Base-by-base conservation (phyloP, 176 grass and related monocot genomes). In the Eragrostis curvula region DNA sequence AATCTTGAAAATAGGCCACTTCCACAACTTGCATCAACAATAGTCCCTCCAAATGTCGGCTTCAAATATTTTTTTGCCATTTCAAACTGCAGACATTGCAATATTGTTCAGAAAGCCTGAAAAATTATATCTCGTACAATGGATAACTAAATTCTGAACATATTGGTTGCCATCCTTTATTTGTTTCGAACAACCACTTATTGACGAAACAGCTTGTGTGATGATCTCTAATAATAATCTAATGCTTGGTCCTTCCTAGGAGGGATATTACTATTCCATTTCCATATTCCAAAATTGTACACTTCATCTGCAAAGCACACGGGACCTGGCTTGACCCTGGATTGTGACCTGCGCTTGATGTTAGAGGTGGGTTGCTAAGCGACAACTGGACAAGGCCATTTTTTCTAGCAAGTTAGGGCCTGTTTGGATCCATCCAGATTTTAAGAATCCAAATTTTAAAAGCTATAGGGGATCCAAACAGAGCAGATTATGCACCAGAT, bases 1-100 rank as follows among this genome's bases (percentile, higher is more conserved):
- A 90, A 68, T 80, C 94, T 94, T 43, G 94, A 97, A 81, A 97
- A 97, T 59, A 97, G 64, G 40, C 94, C 94, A 86, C 94, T 97
- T 44, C 92, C 92, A 74, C 94, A 97, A 63, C 94, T 94, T 80
- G 94, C 94, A 85, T 97, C 94, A 70, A 97, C 73, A 78, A 97
- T 78, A 45, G 78, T 80, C 74, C 94, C 94, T 87, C 89, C 94
- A 17, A 60, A 39, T 30, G 68, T 89, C 3, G 89, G 63, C 51
- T 87, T 88, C 77, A 97, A 81, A 88, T 92, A 97, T 47, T 56
- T 49, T 59, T 90, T 87, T 27, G 94, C 87, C 92, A 83, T 97
- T 77, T 94, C 92, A 92, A 94, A 97, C 92, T 97, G 87, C 29
- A 91, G 44, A 68, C 3, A 82, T 39, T 53, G 9, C n/a, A 78